Conservation (phyloP, 345 rosid genomes). For the thale cress (Arabidopsis thaliana) region DNA sequence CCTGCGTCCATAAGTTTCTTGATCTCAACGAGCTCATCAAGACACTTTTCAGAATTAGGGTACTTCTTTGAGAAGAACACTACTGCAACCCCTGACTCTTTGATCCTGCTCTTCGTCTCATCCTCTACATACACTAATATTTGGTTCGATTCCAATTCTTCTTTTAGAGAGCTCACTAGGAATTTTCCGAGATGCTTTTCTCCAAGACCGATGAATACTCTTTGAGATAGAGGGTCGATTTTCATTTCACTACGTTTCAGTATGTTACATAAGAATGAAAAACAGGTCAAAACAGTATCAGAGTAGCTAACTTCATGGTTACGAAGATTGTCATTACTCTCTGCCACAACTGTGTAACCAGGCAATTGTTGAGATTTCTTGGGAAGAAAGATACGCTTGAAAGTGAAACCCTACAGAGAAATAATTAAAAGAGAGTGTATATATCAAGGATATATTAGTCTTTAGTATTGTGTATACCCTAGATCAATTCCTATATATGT, state of each 20-base stretch:
- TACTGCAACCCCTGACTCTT: constrained; percentile 28
- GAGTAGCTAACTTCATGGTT: not conserved
- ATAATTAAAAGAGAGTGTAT: not conserved
- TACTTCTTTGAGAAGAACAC: constrained; percentile 28
- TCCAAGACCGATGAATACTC: constrained; percentile 36
- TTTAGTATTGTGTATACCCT: no score
- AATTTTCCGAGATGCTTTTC: not conserved
- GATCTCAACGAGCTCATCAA: constrained; percentile 38
- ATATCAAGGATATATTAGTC: no score
- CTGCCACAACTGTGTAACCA: not conserved
- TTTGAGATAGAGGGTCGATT: not conserved
- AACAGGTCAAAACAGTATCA: not conserved
- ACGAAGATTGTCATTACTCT: constrained; percentile 27
- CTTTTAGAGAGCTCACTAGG: constrained; percentile 9
- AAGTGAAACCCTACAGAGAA: constrained; percentile 4
- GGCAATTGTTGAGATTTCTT: not conserved
- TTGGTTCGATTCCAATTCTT: not conserved
- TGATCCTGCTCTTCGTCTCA: not conserved
- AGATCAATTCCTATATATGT: no score
- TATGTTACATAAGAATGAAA: not conserved
- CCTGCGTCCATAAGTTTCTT: constrained; percentile 34
- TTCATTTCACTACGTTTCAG: not conserved
- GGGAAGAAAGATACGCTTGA: not conserved
- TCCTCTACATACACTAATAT: not conserved
- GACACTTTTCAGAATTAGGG: constrained; percentile 7